Conservation (phyloP, 257 asterid genomes). For the Solanum pennellii region DNA sequence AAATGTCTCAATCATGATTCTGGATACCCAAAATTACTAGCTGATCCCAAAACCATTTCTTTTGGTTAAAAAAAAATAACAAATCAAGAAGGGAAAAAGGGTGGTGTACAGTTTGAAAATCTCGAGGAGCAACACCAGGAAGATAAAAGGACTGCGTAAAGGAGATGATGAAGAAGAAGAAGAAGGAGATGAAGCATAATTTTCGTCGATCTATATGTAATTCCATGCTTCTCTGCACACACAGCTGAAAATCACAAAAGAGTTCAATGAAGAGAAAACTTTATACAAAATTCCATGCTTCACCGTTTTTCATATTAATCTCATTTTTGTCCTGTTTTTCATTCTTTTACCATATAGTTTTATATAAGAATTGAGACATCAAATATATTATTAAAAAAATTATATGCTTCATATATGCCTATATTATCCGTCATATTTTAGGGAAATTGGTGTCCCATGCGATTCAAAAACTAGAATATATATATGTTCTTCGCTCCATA, state of each 20-base stretch:
- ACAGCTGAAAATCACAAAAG: not conserved
- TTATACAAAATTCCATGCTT: not conserved
- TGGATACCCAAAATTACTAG: not conserved
- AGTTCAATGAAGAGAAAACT: not conserved
- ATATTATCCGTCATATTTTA: too few relatives aligned
- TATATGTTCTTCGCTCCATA: too few relatives aligned
- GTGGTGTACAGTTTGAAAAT: slow-evolving; percentile 41
- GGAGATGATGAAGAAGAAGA: slow-evolving; percentile 30
- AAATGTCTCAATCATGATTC: not conserved
- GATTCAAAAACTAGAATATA: too few relatives aligned
- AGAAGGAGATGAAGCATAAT: slow-evolving; percentile 18
- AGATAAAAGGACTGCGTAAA: slow-evolving; percentile 56
- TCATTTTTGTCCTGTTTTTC: too few relatives aligned
- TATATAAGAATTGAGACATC: too few relatives aligned
- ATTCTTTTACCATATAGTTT: too few relatives aligned
- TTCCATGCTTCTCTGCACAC: not conserved
- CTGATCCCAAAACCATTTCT: not conserved
- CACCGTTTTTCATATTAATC: not conserved
- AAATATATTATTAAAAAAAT: too few relatives aligned
- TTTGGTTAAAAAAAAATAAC: not conserved
- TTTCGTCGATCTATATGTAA: slow-evolving; percentile 26
- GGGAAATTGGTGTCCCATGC: rapidly evolving
- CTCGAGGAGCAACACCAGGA: slow-evolving; percentile 83
- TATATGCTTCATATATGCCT: too few relatives aligned
- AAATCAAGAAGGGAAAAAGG: not conserved